Base-by-base conservation (phyloP, 2,329 filamentous ascomycete genomes). In the Lizonia empirigonia region DNA sequence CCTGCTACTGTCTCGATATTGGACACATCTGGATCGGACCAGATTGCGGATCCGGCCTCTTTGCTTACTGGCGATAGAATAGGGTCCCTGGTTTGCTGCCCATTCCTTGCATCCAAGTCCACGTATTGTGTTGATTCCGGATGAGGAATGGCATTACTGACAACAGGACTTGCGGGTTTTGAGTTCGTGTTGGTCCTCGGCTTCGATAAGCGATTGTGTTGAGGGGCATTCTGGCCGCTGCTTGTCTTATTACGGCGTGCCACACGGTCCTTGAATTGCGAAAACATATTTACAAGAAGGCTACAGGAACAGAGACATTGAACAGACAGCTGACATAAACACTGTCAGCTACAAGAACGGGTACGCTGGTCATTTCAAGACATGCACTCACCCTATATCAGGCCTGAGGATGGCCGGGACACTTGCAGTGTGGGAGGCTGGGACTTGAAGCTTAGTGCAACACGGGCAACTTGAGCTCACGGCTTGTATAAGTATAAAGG, bases 141-240 rank as follows among this genome's bases (percentile, higher is more conserved):
- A 16, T 47, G 52, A 2, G 67, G 61, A 8, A 63, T 62, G 16
- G 64, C 64, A 34, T 47, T 37, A n/a, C 58, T 56, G 23, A 53
- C 44, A 36, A 34, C 41, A 27, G 44, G 53, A 47, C 53, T 56
- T 42, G 32, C 59, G 30, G 16, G 26, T 8, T 56, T 61, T 15
- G 68, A 69, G 41, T 72, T 71, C 23, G 63, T 65, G 52, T 70
- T 72, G 8, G 71, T 73, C 57, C 65, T 72, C 7, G 71, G 69
- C 54, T 73, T 73, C 19, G 64, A 65, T 29, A 73, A 63, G 52
- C 62, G 60, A 53, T 72, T 63, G 37, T 65, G 55, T 26, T 54
- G 55, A 29, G 54, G 36, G 29, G 55, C 55, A 53, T 62, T 68
- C 48, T 68, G 63, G 16, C 61, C 58, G 57, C 70, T 71, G 26